A percentile compares a stretch with the other conserved stretches of the same genome.
These are phyloP conservation scores for Chlorella sp. DNA, from an alignment of 139 green algal species.

Conservation along the genomic window DNA sequence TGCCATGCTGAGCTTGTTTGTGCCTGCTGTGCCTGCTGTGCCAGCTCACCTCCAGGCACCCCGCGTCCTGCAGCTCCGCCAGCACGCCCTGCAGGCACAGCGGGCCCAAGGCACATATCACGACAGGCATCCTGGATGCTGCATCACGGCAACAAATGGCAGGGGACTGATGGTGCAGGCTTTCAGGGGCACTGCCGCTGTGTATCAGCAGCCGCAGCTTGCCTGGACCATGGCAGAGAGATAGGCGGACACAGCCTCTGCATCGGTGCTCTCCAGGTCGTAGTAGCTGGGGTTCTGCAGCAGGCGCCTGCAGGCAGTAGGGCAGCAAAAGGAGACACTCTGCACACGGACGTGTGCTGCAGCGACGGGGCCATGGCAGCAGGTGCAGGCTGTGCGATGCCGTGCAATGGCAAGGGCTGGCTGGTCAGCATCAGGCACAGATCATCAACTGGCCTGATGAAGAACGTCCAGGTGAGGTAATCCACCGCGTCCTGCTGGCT, in stretches of 20 bases:
- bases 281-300: conserved; percentile 97
- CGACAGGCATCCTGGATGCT: too few species aligned
- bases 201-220: too few species aligned
- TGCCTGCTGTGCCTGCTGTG: background rate
- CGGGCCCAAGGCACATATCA: too few species aligned
- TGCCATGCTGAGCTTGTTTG: too few species aligned
- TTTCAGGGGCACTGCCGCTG: too few species aligned
- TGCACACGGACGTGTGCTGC: background rate
- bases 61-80: conserved; percentile 73
- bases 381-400: too few species aligned
- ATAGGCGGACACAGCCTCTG: conserved; percentile 76
- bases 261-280: conserved; percentile 71
- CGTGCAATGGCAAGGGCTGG: too few species aligned
- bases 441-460: conserved; percentile 66
- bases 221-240: conserved; percentile 78
- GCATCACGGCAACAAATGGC: too few species aligned
- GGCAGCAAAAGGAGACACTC: background rate
- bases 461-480: conserved; percentile 98
- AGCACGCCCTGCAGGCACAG: conserved; percentile 58
- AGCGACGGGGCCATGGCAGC: too few species aligned
- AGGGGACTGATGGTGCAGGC: too few species aligned
- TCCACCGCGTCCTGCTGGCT: conserved; percentile 90
- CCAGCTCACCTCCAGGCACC: conserved; percentile 72
- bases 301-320: conserved; percentile 43
- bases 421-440: background rate